Evolutionary conservation across 2,329 filamentous ascomycete species (phyloP).

Genomic region (Penicillium expansum): DNA sequence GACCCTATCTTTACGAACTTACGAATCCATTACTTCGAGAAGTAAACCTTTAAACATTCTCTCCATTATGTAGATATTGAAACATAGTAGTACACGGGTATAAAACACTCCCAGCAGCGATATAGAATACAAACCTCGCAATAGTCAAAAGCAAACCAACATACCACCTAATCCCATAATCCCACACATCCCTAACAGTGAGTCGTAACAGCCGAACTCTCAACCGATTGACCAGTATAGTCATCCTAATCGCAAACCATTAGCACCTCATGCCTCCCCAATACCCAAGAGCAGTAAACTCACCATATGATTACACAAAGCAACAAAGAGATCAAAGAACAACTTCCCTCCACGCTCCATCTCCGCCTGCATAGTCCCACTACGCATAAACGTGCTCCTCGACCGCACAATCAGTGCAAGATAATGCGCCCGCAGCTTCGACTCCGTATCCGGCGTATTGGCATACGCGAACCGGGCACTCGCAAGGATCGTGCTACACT

Average conservation of each 20-base stretch:
- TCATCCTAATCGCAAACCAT: slow-evolving; percentile 24
- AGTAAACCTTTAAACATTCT: background rate
- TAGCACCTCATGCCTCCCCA: background rate
- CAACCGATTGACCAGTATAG: slow-evolving; percentile 17
- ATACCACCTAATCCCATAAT: background rate
- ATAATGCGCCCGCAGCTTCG: slow-evolving; percentile 87
- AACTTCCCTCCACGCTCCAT: slow-evolving; percentile 85
- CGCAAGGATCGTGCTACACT: slow-evolving; percentile 78
- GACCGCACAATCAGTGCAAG: slow-evolving; percentile 88
- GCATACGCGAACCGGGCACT: slow-evolving; percentile 88
- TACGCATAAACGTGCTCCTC: slow-evolving; percentile 84
- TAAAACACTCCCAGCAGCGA: slow-evolving; percentile 8
- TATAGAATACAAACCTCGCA: background rate
- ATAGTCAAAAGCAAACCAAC: background rate
- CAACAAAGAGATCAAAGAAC: slow-evolving; percentile 93
- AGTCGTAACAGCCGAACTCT: slow-evolving; percentile 14
- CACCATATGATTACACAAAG: slow-evolving; percentile 86
- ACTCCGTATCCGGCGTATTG: slow-evolving; percentile 84
- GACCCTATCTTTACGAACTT: slow-evolving; percentile 4
- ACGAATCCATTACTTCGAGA: background rate
- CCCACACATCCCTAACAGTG: background rate
- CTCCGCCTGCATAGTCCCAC: slow-evolving; percentile 92
- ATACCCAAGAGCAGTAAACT: slow-evolving; percentile 33
- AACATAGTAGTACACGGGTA: slow-evolving; percentile 22
- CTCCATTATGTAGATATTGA: background rate